Evolutionary conservation across 768 basidiomycete species (phyloP), one percentile per base, ranked within the genome.

Genomic region (Lactarius deliciosus): DNA sequence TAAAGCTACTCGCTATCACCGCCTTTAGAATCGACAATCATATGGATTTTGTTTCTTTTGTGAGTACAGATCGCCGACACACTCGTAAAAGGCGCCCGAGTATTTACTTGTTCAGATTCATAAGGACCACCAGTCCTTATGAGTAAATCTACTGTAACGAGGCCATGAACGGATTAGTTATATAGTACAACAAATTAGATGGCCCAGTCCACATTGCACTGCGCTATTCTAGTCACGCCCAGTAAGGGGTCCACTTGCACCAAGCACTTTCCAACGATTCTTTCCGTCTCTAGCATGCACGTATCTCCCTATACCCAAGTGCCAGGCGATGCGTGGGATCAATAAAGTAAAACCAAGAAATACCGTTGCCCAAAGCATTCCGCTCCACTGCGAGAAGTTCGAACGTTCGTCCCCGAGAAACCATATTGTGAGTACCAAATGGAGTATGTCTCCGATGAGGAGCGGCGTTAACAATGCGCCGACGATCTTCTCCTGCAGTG

Each of bases 241-340:
- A 16, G 65, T 38, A 16, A 61, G 43, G 43, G 43, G 1, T 15
- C 41, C 18, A n/a, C 63, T 58, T 43, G 47, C 56, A 15, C 57
- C 57, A 15, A 58, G 57, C 13, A 22, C 61, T 59, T 63, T 66
- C 47, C 50, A 18, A 41, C 36, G 41, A 5, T 50, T 32, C 30
- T 64, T 69, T 2, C 83, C 81, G 72, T 92, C 90, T 66, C 90
- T 81, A 32, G 76, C 76, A 72, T 91, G 84, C 15, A 87, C 84
- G 74, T 91, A 92, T 57, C 91, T 82, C 64, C 87, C 89, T 61
- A 92, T 78, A 10, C 91, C 91, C 58, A 90, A 70, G 73, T 89
- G 86, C 91, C 91, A 92, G 68, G 85, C 81, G 22, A 89, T 73
- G 30, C 91, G 82, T 13, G 91, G 90, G 57, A 91, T 75, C 81